phyloP scores from a whole-genome alignment of 176 grass and related monocot genomes.

The Lolium multiflorum region DNA sequence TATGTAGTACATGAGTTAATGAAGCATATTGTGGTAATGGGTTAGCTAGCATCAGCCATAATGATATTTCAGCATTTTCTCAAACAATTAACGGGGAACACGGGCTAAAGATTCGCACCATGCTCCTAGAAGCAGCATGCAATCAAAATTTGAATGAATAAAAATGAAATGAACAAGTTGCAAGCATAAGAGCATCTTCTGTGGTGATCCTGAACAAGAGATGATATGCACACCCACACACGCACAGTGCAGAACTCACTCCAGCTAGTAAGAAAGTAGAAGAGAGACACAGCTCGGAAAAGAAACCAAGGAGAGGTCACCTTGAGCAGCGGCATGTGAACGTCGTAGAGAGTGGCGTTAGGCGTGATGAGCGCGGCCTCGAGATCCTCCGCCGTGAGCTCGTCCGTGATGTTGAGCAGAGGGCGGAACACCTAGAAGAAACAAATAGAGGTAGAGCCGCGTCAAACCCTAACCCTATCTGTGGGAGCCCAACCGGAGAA shows the following conservation, averaged over 20 bases:
- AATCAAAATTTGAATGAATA: not conserved
- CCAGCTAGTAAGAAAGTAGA: not conserved
- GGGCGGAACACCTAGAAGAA: slow-evolving; percentile 79
- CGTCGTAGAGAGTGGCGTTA: slow-evolving; percentile 72
- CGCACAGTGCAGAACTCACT: not conserved
- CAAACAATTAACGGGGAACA: not conserved
- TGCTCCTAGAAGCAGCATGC: not conserved
- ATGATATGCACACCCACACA: not conserved
- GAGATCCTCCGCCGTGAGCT: slow-evolving; percentile 92
- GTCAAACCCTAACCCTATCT: slow-evolving; percentile 54
- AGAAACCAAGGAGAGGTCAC: slow-evolving; percentile 43
- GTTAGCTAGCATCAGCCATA: not conserved
- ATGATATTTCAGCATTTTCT: slow-evolving; percentile 6
- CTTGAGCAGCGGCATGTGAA: slow-evolving; percentile 98
- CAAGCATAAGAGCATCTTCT: slow-evolving; percentile 6
- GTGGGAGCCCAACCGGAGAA: not conserved
- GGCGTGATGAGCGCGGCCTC: slow-evolving; percentile 87
- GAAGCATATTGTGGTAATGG: not conserved
- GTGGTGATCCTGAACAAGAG: not conserved
- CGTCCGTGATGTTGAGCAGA: slow-evolving; percentile 74
- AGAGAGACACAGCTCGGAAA: not conserved
- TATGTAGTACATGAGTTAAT: not conserved
- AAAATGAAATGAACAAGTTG: not conserved
- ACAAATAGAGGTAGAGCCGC: slow-evolving; percentile 33
- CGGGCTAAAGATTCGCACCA: not conserved